Evolutionary conservation across 345 rosid species (phyloP).

Genomic region (Citrus trifoliata): DNA sequence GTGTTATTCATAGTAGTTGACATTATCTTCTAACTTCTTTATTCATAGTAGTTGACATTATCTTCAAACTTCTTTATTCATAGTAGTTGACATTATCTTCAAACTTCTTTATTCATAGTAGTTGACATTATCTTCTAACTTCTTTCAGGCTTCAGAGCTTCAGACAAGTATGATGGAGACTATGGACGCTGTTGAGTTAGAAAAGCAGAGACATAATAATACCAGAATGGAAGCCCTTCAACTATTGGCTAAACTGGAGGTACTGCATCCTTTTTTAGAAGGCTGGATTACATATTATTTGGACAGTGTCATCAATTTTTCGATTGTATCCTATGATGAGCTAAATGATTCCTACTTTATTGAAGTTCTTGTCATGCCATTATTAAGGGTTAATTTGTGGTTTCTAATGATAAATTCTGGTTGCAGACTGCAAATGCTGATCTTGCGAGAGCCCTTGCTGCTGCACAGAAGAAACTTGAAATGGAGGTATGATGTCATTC

Average conservation of each 20-base stretch:
- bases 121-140: constrained; percentile 15
- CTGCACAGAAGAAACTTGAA: constrained; percentile 81
- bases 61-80: constrained; percentile 16
- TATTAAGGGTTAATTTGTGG: constrained; percentile 10
- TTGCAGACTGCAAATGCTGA: constrained; percentile 86
- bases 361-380: constrained; percentile 8
- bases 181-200: constrained; percentile 86
- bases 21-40: constrained; percentile 16
- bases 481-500: constrained; percentile 60
- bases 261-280: constrained; percentile 25
- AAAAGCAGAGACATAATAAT: constrained; percentile 90
- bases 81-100: constrained; percentile 1
- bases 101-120: constrained; percentile 8
- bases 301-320: neutral
- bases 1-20: neutral
- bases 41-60: too few relatives aligned
- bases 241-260: constrained; percentile 86
- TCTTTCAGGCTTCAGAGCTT: constrained; percentile 76
- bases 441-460: constrained; percentile 80
- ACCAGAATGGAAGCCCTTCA: constrained; percentile 92
- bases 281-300: constrained; percentile 10
- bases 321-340: neutral
- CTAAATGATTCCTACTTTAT: neutral
- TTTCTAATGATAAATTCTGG: constrained; percentile 27
- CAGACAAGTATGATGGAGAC: constrained; percentile 92